Base-by-base conservation (phyloP, 345 rosid genomes). In the Moricandia arvensis region DNA sequence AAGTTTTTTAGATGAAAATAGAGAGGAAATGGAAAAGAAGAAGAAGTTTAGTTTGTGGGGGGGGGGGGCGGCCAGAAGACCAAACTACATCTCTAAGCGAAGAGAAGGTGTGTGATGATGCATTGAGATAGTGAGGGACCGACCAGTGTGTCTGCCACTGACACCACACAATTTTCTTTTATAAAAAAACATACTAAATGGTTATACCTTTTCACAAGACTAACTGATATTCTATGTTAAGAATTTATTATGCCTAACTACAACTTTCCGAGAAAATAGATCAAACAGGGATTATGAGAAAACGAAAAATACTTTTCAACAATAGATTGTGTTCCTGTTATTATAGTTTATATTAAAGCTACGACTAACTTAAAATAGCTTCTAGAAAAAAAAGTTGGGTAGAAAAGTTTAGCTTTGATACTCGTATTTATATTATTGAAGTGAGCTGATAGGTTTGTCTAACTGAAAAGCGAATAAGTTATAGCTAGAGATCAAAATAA, bases 331-430 rank as follows among this genome's bases (percentile, higher is more conserved):
- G 57, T 6, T 8, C 24, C 10, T 49, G 4, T 49, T 1, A 12
- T 31, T 55, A 8, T 49, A 49, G 2, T 1, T 49, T 49, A 7
- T 49, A 49, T 7, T 1, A 72, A 15, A 7, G 34, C 21, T 43
- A 17, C 57, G 35, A 27, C 5, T 17, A 29, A 8, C 57, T 45
- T 15, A 57, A 58, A 63, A 47, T 15, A 47, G 54, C 54, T 47
- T 47, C 54, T 47, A 47, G 54, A 47, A 16, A 49, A 47, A 16
- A 49, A 7, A 15, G 16, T 21, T 0, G 17, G 30, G 66, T 66
- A n/a, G 67, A 66, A 74, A 66, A 74, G 60, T 33, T 21, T 21
- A 15, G 49, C 7, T 74, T 74, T 43, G 72, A 30, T 58, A 41
- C 49, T 0, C 49, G 8, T 5, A 43, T 66, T 30, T 41, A 30